Evolutionary conservation across 2,329 filamentous ascomycete genomes (phyloP), one percentile per base, ranked within the genome.

Genomic region (Trichoderma breve): DNA sequence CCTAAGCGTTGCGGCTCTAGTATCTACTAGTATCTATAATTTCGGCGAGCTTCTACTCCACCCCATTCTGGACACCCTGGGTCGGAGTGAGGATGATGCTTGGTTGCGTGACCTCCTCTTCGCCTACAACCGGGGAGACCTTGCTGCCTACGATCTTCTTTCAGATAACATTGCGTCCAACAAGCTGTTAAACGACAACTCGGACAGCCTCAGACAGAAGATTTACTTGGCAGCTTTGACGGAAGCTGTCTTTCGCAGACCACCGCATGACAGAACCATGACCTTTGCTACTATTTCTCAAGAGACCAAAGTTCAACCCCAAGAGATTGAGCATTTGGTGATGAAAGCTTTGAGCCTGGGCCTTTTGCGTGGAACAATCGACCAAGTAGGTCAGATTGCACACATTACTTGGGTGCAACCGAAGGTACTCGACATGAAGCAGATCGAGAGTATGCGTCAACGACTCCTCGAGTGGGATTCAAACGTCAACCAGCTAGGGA

Each of bases 311-410:
- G 95, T 99, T 66, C 89, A 90, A 76, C 89, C 91, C 3, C 90
- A 96, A 78, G 94, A 98, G 84, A 98, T 99, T 76, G 96, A 99
- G 86, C 95, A 98, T 81, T 85, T 99, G 75, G 93, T 99, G 78
- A 99, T 99, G 96, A 98, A 98, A 87, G 96, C 96, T n/a, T 84
- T 99, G 78, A 98, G 95, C 79, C 83, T 99, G 76, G 96, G 96
- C 1, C 86, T 99, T 76, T 85, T 99, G 76, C 89, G 92, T 76
- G 96, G 96, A 60, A 96, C 93, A 71, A 98, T 99, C 78, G 96
- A 99, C 81, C 95, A 99, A 84, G 96, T 99, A 36, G 94, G 94
- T 62, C 92, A 95, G 82, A 90, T 98, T 76, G 96, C 96, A 57
- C 90, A 95, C 80, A 98, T 99, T 83, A 95, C 95, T 78, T 99